Evolutionary conservation across 129 eudicot species (phyloP), one percentile per base, ranked within the genome.

Genomic region (Silybum marianum): DNA sequence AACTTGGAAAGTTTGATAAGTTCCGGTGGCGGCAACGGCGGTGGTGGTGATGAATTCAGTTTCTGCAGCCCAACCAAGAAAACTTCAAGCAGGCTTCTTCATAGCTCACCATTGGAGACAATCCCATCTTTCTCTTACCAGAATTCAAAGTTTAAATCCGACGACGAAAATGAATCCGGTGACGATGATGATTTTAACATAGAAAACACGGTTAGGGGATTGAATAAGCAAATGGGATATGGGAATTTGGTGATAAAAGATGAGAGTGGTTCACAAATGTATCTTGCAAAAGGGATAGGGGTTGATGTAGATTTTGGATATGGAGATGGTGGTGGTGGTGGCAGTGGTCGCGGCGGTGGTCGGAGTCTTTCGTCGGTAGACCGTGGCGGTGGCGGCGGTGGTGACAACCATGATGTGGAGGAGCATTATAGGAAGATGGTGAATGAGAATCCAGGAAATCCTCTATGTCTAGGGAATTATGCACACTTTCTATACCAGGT

Each of bases 401-500:
- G 76, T 22, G 77, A 83, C 14, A 72, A 86, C 9, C 71, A 48
- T 26, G 82, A 74, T 42, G 44, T 87, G 58, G 97, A 89, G 77
- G 92, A 92, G 71, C 92, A 92, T 74, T 95, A 90, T 75, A 88
- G 84, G 93, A 92, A 72, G 75, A 86, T 92, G 97, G 84, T 95
- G 81, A 89, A 83, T 77, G 91, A 80, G 80, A 88, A 89, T 82
- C 97, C 98, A 0, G 85, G 94, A 21, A 86, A 92, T 77, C 80
- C 97, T 46, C 77, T 95, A 71, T 80, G 82, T 73, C 46, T 92
- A 79, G 84, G 97, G 38, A 95, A 95, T 78, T 95, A 95, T 86
- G 98, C 98, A 0, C 86, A 89, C 51, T 95, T 85, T 82, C 83
- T 95, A 62, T 84, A 92, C 74, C 90, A 95, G 89, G 98, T 87